Evolutionary conservation across 306 rosid genomes (phyloP), one percentile per base, ranked within the genome.

Genomic region (Astragalus glycyphyllos): DNA sequence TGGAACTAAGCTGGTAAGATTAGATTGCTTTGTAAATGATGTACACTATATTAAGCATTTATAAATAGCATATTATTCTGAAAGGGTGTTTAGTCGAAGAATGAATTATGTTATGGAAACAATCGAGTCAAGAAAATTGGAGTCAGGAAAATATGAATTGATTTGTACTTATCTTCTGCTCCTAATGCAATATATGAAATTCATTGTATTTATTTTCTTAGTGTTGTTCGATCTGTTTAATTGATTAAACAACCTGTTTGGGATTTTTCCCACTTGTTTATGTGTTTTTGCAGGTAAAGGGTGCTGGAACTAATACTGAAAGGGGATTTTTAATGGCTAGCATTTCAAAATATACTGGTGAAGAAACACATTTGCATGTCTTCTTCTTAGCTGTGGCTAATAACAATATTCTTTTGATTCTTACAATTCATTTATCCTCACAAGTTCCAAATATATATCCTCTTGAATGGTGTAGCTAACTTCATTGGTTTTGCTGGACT

Each of bases 341-440:
- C 86, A 90, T 92, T 78, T 88, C 98, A 6, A 96, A 92, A 71
- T 96, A 92, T 79, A 86, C 69, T 50, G 98, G 96, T 65, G 96
- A 92, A 79, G 98, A 92, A 85, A 92, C 98, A 62, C 98, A 96
- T 29, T 88, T 92, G 91, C 98, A 92, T 96, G 98, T 90, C 26
- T 31, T 81, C 29, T 60, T 61, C 44, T 48, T 23, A 4, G 56
- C 3, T 44, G 38, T 69, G 54, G 20, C 49, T 55, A 4, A 7
- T 29, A 3, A 3, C 40, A 35, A 6, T 35, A 3, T 35, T 35
- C 31, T 57, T 42, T 6, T 41, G 12, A 11, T 29, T 34, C 65
- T 11, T 15, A 31, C 35, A 17, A 3, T 41, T 35, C 75, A 10
- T 74, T 58, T 58, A 83, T 45, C 75, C 75, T 70, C 9, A 51